Evolutionary conservation across 2,329 filamentous ascomycete species (phyloP).

Genomic region (Paramyrothecium sp.): DNA sequence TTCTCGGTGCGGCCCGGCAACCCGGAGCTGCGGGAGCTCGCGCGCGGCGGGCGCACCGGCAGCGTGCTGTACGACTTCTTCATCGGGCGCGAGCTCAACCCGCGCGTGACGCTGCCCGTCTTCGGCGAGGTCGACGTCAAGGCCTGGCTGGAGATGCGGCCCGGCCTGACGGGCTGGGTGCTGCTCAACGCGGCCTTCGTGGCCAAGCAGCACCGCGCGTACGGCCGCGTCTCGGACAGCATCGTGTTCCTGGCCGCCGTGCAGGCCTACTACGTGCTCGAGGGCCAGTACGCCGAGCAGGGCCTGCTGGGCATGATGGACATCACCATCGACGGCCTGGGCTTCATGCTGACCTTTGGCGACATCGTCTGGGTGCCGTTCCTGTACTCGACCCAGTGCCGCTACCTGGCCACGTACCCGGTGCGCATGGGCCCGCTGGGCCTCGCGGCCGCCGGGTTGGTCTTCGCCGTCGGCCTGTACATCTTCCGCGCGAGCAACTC

Average conservation of each 20-base stretch:
- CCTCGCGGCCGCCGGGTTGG: constrained; percentile 58
- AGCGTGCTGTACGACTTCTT: constrained; percentile 92
- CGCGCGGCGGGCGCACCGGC: constrained; percentile 73
- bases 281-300: constrained; percentile 80
- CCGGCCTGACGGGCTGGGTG: constrained; percentile 83
- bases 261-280: constrained; percentile 78
- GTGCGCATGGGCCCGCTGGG: constrained; percentile 67
- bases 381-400: constrained; percentile 76
- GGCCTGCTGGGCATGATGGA: constrained; percentile 89
- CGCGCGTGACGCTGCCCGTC: constrained; percentile 73
- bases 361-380: constrained; percentile 91
- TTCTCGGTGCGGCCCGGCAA: constrained; percentile 76
- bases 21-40: constrained; percentile 69
- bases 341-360: constrained; percentile 89
- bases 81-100: constrained; percentile 93
- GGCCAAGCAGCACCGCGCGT: constrained; percentile 80
- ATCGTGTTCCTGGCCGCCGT: constrained; percentile 74
- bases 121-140: constrained; percentile 87
- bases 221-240: constrained; percentile 78
- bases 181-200: constrained; percentile 79
- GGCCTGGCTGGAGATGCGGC: constrained; percentile 79
- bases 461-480: constrained; percentile 70
- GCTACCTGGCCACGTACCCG: constrained; percentile 80
- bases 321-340: constrained; percentile 85
- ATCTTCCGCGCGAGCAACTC: constrained; percentile 88